Base-by-base conservation (phyloP, 768 basidiomycete genomes). In the Tylopilus sp. region DNA sequence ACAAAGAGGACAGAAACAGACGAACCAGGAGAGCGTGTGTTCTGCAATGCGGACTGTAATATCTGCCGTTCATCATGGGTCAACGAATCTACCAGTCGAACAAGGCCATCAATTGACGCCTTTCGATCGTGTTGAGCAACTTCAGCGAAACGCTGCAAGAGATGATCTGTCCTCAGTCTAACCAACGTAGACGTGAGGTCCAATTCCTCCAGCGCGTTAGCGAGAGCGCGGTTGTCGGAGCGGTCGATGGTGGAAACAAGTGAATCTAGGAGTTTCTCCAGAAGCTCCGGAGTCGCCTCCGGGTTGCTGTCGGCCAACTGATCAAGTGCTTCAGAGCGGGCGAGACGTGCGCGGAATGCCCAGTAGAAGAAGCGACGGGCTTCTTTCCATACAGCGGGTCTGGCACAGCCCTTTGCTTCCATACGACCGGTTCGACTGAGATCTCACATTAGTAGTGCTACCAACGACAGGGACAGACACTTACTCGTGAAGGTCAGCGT, bases 381-480 rank as follows among this genome's bases (percentile, higher is more conserved):
- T 48, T 89, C 80, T 71, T 89, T 92, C 95, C 95, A 98, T 42
- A 85, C 81, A 26, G 84, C 78, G 19, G 91, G 78, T 56, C 86
- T 87, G 9, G 95, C 95, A 59, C 95, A 95, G 17, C 92, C 93
- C 74, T 98, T 98, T 25, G 95, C 95, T 72, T 97, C 92, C 94
- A 97, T 96, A 43, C 95, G 92, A 44, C 94, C 94, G 41, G 84
- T 81, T 44, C 95, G 92, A 72, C 94, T 96, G 64, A 52, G 53
- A 50, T 38, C n/a, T 56, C 36, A 34, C 50, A 30, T 58, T 30
- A 55, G 29, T 9, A 19, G 42, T 47, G 13, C 25, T 25, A 45
- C 29, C 50, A 38, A 49, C 29, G 7, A 29, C 40, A 45, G 34
- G 22, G 51, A 30, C 38, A 37, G 50, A 26, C 13, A 77, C 91